Base-by-base conservation (phyloP, 2,329 filamentous ascomycete genomes). In the Ophiostoma sp. region DNA sequence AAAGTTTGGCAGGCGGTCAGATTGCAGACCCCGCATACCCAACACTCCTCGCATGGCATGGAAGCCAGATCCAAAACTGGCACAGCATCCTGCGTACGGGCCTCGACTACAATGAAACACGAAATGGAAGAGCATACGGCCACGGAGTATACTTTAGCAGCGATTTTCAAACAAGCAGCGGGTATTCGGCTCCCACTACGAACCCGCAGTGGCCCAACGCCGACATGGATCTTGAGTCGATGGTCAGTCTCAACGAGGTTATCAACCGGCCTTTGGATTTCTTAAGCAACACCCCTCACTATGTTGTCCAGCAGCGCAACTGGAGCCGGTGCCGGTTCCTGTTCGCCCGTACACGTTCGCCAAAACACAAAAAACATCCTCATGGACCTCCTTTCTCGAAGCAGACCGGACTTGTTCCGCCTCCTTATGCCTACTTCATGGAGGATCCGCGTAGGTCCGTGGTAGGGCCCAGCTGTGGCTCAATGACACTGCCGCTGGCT, bases 261-360 rank as follows among this genome's bases (percentile, higher is more conserved):
- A 87, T 96, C 75, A 97, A 97, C 76, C 83, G 83, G 0, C 88
- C 92, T 0, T 68, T 77, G 0, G 76, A 89, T 64, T 97, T 91
- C 75, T 78, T 84, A 5, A 84, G 81, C 72, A 75, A 10, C 0
- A 73, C 0, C 0, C 89, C 89, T 0, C 87, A 89, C 79, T 88
- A 91, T 66, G 94, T 97, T 10, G 88, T 97, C 1, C 77, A 85
- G 35, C 83, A 93, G 64, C 80, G 90, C 11, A 90, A 96, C 75
- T 97, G 94, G 94, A 93, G 96, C 71, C 93, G 96, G 76, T 93
- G 92, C 35, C 86, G 93, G 62, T 97, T 96, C 78, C 83, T 97
- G 1, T 91, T 97, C 74, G 87, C 83, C 70, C 44, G 44, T 4
- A 17, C 44, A 5, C 36, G 39, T 3, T 13, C 10, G 10, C 39